phyloP scores from a whole-genome alignment of 2,329 filamentous ascomycete species.

The Fonsecaea monophora region DNA sequence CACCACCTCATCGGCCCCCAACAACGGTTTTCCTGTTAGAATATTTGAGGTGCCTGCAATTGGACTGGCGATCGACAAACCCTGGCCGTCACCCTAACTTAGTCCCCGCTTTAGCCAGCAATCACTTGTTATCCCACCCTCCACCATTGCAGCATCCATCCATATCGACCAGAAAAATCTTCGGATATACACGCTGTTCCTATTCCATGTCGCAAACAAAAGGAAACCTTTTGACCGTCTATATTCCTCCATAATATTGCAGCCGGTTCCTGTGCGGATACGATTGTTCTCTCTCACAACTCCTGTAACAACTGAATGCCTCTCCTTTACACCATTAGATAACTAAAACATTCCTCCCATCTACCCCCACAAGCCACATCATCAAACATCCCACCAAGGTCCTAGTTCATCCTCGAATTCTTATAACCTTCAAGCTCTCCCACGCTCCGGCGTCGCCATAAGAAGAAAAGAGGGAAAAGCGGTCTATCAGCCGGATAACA shows the following conservation, averaged over 20 bases:
- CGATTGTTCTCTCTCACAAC: conserved; percentile 4
- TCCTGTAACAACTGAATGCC: conserved; percentile 11
- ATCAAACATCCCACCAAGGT: conserved; percentile 17
- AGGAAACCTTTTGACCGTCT: background rate
- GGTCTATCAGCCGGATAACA: background rate
- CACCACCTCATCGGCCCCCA: conserved; percentile 9
- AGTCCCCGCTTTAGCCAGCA: conserved; percentile 8
- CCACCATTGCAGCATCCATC: background rate
- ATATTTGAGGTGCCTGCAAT: background rate
- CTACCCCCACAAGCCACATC: conserved; percentile 19
- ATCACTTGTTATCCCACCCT: background rate
- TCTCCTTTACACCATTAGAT: conserved; percentile 9
- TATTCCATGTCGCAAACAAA: conserved; percentile 2
- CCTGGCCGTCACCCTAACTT: conserved; percentile 4
- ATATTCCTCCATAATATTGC: background rate
- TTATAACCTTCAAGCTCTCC: conserved; percentile 14
- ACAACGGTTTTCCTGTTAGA: background rate
- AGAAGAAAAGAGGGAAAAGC: background rate
- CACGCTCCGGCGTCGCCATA: background rate
- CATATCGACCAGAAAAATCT: background rate
- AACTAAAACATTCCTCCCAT: background rate
- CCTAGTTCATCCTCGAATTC: background rate
- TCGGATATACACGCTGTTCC: conserved; percentile 2
- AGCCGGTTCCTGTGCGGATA: background rate
- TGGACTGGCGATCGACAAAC: background rate